Base-by-base conservation (phyloP, 179 eudicot genomes). In the Carnegiea gigantea region DNA sequence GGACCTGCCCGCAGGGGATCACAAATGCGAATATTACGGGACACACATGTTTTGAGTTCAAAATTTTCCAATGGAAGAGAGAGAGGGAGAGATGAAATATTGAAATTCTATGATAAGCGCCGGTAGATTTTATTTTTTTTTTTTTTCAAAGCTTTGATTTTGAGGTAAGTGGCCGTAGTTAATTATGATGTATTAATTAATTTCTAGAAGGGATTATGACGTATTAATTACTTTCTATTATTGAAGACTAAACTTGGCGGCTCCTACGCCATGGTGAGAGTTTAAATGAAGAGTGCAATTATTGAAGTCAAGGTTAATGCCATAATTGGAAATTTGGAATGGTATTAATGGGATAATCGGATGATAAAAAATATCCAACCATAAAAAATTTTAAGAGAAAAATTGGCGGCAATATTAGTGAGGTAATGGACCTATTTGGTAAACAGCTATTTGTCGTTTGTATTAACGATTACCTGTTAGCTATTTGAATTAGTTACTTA, bases 21-120 rank as follows among this genome's bases (percentile, higher is more conserved):
- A 9, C 3, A 2, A 23, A 11, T 48, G 38, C 51, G 75, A 81
- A 48, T 46, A 53, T 75, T 81, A 13, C 17, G 70, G 57, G 75
- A 65, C 65, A 28, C n/a, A 51, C 6, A 23, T 15, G 0, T 51
- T 79, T 79, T 43, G 21, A 38, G 53, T 75, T 75, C 60, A 24
- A 80, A 81, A 28, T n/a, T 81, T 78, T 64, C 40, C 4, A 12
- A 4, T 15, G 60, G 84, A 3, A 68, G 72, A 82, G 62, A 24
- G 23, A 48, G 60, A 30, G 77, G 65, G 74, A 13, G 9, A 44
- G 26, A 57, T 26, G 13, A 12, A n/a, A 49, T 73, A 15, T 51
- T 54, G 67, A 57, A 76, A 76, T 54, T 53, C 2, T 17, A 20
- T 75, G 65, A 14, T 28, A 12, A 67, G 72, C 72, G 72, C 72